Percentiles rank a stretch among this genome's conserved stretches.
Conservation (phyloP, 106 monocot species). For the Apostasia ramifera region DNA sequence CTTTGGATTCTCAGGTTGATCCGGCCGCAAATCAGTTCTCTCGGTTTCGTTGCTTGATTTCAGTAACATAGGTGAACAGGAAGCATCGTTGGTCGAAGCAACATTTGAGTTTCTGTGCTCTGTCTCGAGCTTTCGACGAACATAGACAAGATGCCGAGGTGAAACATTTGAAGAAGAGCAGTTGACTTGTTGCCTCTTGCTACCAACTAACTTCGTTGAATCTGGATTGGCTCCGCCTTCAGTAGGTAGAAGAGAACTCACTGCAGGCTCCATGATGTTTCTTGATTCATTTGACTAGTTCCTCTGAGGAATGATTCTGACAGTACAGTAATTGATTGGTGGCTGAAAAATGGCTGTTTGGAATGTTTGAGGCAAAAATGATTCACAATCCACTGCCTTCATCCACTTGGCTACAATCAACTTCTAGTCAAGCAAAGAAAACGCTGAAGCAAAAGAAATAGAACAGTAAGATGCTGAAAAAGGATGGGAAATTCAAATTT, state of each 20-base stretch:
- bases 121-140: slow-evolving; percentile 61
- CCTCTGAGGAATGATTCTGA: neutral
- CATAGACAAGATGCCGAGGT: slow-evolving; percentile 64
- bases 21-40: neutral
- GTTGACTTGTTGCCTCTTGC: slow-evolving; percentile 47
- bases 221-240: slow-evolving; percentile 21
- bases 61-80: neutral
- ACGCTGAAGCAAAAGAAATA: too few relatives aligned
- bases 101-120: slow-evolving; percentile 33
- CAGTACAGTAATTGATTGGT: too few relatives aligned
- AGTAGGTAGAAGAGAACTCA: slow-evolving; percentile 23
- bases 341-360: too few relatives aligned
- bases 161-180: slow-evolving; percentile 12
- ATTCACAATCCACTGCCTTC: too few relatives aligned
- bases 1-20: neutral
- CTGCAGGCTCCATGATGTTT: slow-evolving; percentile 7
- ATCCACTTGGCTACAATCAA: too few relatives aligned
- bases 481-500: too few relatives aligned
- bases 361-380: too few relatives aligned
- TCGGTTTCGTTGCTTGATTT: neutral
- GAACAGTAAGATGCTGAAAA: too few relatives aligned
- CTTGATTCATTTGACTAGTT: slow-evolving; percentile 2
- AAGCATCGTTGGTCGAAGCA: neutral
- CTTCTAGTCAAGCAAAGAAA: too few relatives aligned
- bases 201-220: slow-evolving; percentile 24